These are phyloP conservation scores for Torrubiellomyces zombiae DNA, from an alignment of 2,329 filamentous ascomycete genomes.

Conservation along the genomic window DNA sequence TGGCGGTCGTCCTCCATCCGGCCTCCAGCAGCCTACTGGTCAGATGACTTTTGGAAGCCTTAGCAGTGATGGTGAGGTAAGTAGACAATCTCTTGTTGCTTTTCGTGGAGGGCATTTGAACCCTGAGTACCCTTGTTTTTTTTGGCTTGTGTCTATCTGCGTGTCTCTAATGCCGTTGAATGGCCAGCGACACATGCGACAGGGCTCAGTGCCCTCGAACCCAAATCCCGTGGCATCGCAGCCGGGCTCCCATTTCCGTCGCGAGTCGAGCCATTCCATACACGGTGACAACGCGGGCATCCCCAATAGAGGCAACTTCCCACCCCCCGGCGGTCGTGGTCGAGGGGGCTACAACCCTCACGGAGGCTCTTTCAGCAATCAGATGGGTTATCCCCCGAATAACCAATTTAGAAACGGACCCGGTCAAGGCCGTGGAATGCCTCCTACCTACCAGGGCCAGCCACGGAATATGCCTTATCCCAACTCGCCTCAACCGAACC, in stretches of 20 bases:
- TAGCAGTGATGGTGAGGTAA: conserved; percentile 64
- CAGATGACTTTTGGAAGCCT: conserved; percentile 75
- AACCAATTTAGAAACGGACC: conserved; percentile 24
- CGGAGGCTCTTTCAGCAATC: conserved; percentile 26
- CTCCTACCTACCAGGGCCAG: conserved; percentile 28
- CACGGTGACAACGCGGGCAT: conserved; percentile 30
- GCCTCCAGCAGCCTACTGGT: conserved; percentile 47
- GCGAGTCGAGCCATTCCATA: conserved; percentile 71
- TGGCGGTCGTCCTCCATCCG: conserved; percentile 72
- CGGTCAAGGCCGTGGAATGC: conserved; percentile 36
- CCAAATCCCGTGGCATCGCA: conserved; percentile 44
- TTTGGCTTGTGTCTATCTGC: conserved; percentile 2
- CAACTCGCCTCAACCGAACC: conserved; percentile 49
- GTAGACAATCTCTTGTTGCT: conserved; percentile 18
- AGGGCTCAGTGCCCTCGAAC: conserved; percentile 44
- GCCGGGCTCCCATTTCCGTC: conserved; percentile 58
- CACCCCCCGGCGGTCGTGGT: conserved; percentile 30
- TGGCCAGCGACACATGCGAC: conserved; percentile 50
- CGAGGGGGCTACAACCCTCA: conserved; percentile 30
- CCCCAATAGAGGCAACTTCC: conserved; percentile 39
- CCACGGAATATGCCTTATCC: conserved; percentile 28
- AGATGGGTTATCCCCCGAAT: conserved; percentile 26
- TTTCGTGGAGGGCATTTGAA: no score
- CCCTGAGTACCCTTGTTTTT: conserved; percentile 3
- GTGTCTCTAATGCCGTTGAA: conserved; percentile 5